These are phyloP conservation scores for Blepharisma stoltei DNA, from an alignment of 73 alveolate genomes.

Conservation along the genomic window DNA sequence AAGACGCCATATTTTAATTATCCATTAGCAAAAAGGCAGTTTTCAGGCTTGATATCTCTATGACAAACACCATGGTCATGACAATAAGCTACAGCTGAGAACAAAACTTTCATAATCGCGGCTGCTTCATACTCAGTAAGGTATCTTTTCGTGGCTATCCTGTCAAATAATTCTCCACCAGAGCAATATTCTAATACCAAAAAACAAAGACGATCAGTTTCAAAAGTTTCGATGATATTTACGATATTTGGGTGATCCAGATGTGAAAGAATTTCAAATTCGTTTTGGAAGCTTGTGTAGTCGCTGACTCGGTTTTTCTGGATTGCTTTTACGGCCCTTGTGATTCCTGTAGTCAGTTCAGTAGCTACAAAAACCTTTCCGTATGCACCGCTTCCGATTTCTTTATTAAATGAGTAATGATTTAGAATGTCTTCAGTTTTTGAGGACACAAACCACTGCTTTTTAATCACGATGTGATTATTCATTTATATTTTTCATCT, in stretches of 20 bases:
- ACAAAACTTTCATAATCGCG: conserved; percentile 57
- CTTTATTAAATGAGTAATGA: background rate
- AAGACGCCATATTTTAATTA: too few relatives aligned
- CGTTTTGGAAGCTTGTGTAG: conserved; percentile 47
- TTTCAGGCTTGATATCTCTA: conserved; percentile 33
- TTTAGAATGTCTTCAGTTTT: background rate
- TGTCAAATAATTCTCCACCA: conserved; percentile 63
- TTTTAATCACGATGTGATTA: background rate
- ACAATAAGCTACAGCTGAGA: conserved; percentile 76
- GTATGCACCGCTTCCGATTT: background rate
- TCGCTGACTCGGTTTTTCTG: conserved; percentile 45
- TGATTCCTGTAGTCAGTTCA: conserved; percentile 29
- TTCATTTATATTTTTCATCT: background rate
- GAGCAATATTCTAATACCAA: conserved; percentile 41
- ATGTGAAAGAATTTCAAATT: conserved; percentile 35
- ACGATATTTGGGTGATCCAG: conserved; percentile 58
- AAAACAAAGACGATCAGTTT: conserved; percentile 49
- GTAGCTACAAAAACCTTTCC: conserved; percentile 7
- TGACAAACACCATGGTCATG: conserved; percentile 77
- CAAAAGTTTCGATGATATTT: conserved; percentile 48
- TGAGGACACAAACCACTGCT: conserved; percentile 1
- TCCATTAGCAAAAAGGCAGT: conserved; percentile 53
- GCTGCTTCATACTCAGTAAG: conserved; percentile 62
- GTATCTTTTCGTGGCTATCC: conserved; percentile 33
- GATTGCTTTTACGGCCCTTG: conserved; percentile 51